These are phyloP conservation scores for Kazachstania viticola DNA, from an alignment of 805 yeast genomes.

Conservation along the genomic window DNA sequence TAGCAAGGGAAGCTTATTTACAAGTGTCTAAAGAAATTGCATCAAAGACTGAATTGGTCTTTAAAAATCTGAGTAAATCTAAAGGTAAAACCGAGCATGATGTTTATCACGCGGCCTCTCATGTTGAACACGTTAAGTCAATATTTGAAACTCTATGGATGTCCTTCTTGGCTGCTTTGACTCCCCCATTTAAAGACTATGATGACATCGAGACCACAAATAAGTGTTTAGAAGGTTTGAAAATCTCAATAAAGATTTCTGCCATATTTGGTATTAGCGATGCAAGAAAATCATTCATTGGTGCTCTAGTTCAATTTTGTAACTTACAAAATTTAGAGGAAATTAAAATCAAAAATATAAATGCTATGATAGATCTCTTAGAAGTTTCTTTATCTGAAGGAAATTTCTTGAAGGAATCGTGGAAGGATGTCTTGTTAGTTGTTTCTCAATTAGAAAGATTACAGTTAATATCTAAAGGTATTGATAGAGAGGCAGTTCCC, in stretches of 20 bases:
- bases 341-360: slow-evolving; percentile 66
- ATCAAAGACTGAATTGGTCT: slow-evolving; percentile 74
- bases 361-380: slow-evolving; percentile 63
- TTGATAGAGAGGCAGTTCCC: slow-evolving; percentile 73
- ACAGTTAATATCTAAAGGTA: slow-evolving; percentile 78
- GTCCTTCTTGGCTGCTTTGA: slow-evolving; percentile 88
- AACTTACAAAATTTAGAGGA: slow-evolving; percentile 70
- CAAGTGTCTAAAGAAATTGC: slow-evolving; percentile 91
- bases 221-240: slow-evolving; percentile 74
- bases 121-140: slow-evolving; percentile 81
- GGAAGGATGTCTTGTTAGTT: slow-evolving; percentile 74
- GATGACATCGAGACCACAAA: slow-evolving; percentile 62
- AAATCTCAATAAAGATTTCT: slow-evolving; percentile 69
- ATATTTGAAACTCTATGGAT: slow-evolving; percentile 94
- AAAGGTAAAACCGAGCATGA: slow-evolving; percentile 33
- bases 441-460: slow-evolving; percentile 87
- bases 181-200: slow-evolving; percentile 85
- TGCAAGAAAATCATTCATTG: slow-evolving; percentile 80
- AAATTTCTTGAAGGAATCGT: slow-evolving; percentile 56
- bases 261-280: slow-evolving; percentile 73
- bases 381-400: slow-evolving; percentile 75
- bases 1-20: slow-evolving; percentile 71
- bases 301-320: slow-evolving; percentile 81
- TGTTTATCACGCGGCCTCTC: slow-evolving; percentile 71
- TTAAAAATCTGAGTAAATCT: slow-evolving; percentile 49